A percentile compares a stretch with the other conserved stretches of the same genome.
Evolutionary conservation across 73 alveolate genomes (phyloP).

Genomic region (Symbiodinium natans): DNA sequence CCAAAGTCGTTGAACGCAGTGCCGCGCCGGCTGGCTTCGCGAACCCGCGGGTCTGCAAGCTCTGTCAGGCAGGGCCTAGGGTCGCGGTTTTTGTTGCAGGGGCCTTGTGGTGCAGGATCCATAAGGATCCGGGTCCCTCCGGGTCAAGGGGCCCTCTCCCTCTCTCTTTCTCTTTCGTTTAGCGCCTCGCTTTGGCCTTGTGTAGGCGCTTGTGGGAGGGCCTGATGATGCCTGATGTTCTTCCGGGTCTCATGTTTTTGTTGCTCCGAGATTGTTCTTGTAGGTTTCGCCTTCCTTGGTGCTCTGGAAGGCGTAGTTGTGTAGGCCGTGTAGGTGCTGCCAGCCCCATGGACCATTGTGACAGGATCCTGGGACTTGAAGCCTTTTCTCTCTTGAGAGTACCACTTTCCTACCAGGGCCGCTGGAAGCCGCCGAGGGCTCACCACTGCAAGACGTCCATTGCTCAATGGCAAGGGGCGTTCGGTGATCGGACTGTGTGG

Average conservation of each 20-base stretch:
- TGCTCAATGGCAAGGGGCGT: not conserved
- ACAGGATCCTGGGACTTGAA: too few relatives aligned
- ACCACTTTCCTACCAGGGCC: too few relatives aligned
- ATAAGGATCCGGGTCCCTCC: not conserved
- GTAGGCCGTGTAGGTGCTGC: too few relatives aligned
- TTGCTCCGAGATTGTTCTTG: not conserved
- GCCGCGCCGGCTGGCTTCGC: conserved; percentile 35
- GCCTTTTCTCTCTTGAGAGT: not conserved
- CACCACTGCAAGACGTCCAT: conserved; percentile 71
- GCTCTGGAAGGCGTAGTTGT: too few relatives aligned
- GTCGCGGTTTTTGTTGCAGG: not conserved
- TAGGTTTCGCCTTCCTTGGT: not conserved
- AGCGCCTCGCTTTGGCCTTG: not conserved
- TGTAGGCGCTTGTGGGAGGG: too few relatives aligned
- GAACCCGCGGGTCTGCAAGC: conserved; percentile 48
- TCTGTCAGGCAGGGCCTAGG: conserved; percentile 17
- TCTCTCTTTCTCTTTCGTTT: not conserved
- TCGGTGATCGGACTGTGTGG: not conserved
- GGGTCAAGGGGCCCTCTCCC: not conserved
- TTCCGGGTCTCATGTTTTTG: not conserved
- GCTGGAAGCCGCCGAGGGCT: conserved; percentile 77
- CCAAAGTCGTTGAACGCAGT: not conserved
- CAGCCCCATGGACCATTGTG: too few relatives aligned
- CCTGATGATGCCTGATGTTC: too few relatives aligned
- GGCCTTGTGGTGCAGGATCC: not conserved